These are phyloP conservation scores for Solanum sejunctum DNA, from an alignment of 257 asterid species.

Conservation along the genomic window DNA sequence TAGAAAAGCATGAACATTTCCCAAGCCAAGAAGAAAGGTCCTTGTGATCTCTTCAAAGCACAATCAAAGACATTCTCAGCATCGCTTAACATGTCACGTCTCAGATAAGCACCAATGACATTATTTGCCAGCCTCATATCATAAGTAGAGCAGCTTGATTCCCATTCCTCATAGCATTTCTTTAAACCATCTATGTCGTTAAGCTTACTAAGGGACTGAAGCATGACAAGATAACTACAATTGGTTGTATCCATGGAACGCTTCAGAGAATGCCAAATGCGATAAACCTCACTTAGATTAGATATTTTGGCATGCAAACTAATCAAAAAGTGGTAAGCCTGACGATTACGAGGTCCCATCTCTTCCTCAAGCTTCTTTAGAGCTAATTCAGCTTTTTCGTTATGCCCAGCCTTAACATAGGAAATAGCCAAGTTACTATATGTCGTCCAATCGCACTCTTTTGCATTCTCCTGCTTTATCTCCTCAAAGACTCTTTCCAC, in stretches of 20 bases:
- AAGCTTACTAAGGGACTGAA: slow-evolving; percentile 49
- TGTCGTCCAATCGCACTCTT: slow-evolving; percentile 54
- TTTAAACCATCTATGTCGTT: slow-evolving; percentile 46
- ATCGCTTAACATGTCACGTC: slow-evolving; percentile 35
- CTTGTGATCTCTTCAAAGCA: slow-evolving; percentile 28
- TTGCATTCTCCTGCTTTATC: slow-evolving; percentile 32
- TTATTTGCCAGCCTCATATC: slow-evolving; percentile 45
- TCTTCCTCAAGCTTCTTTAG: slow-evolving; percentile 40
- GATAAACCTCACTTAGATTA: slow-evolving; percentile 43
- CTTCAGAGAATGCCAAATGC: slow-evolving; percentile 57
- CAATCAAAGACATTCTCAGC: slow-evolving; percentile 32
- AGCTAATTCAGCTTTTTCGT: slow-evolving; percentile 57
- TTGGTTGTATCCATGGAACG: slow-evolving; percentile 29
- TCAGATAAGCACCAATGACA: slow-evolving; percentile 36
- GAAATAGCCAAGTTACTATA: slow-evolving; percentile 61
- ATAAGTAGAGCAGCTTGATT: slow-evolving; percentile 26
- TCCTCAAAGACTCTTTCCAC: slow-evolving; percentile 65
- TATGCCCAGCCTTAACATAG: slow-evolving; percentile 37
- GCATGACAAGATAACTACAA: slow-evolving; percentile 51
- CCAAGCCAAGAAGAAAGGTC: slow-evolving; percentile 42
- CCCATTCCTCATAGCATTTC: slow-evolving; percentile 71
- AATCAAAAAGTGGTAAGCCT: slow-evolving; percentile 50
- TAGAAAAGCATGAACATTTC: slow-evolving; percentile 40
- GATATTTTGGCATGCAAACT: slow-evolving; percentile 50
- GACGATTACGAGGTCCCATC: slow-evolving; percentile 37